These are phyloP conservation scores for Ophiocordyceps unilateralis DNA, from an alignment of 2,329 filamentous ascomycete species.

Conservation along the genomic window DNA sequence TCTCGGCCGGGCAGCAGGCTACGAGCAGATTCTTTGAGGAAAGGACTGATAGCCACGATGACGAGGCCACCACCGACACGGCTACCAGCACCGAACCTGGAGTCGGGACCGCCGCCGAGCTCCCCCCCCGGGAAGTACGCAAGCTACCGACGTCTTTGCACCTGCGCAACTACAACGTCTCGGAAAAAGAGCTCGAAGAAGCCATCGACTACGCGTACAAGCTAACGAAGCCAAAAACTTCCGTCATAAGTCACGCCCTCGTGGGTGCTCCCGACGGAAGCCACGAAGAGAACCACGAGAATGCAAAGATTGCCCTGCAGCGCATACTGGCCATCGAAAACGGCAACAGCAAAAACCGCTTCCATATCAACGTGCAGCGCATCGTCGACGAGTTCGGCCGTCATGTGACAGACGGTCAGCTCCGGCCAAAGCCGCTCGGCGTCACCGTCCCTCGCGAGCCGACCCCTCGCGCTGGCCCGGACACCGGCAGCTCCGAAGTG, in stretches of 20 bases:
- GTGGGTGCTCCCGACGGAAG: constrained; percentile 14
- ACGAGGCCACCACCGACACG: not conserved
- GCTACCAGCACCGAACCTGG: not conserved
- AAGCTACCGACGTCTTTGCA: constrained; percentile 28
- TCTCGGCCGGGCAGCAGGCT: constrained; percentile 36
- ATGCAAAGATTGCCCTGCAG: constrained; percentile 51
- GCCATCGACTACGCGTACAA: constrained; percentile 50
- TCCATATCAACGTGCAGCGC: constrained; percentile 66
- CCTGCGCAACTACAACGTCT: constrained; percentile 63
- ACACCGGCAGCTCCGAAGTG: constrained; percentile 94
- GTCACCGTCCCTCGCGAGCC: constrained; percentile 2
- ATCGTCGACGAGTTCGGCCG: constrained; percentile 81
- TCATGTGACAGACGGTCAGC: constrained; percentile 62
- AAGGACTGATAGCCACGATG: too few species aligned
- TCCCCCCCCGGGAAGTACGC: constrained; percentile 13
- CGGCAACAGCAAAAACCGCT: constrained; percentile 59
- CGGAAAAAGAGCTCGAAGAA: constrained; percentile 44
- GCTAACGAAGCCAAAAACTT: constrained; percentile 43
- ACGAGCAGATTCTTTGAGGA: too few species aligned
- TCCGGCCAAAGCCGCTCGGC: constrained; percentile 40
- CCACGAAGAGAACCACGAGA: constrained; percentile 25
- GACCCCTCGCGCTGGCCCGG: constrained; percentile 56
- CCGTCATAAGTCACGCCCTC: constrained; percentile 16
- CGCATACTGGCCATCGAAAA: constrained; percentile 68
- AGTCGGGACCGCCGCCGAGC: not conserved